A percentile compares a stretch with the other conserved stretches of the same genome.
Conservation (phyloP, 2,329 filamentous ascomycete genomes). For the Fusarium sp. region DNA sequence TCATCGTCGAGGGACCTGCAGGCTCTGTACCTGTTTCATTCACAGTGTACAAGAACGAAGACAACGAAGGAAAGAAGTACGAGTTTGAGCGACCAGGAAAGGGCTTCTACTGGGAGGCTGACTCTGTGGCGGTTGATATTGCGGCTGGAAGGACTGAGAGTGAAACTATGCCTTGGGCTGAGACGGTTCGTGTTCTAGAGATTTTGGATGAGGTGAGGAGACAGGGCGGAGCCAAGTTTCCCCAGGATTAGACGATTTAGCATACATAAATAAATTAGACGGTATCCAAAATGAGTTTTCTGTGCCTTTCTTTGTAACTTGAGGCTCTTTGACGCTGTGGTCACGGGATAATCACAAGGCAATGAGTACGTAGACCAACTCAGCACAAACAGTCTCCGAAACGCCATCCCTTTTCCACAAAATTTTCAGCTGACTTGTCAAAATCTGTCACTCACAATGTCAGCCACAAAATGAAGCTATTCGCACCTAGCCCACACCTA, state of each 20-base stretch:
- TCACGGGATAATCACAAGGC: not conserved
- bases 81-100: slow-evolving; percentile 51
- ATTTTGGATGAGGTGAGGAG: slow-evolving; percentile 60
- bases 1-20: slow-evolving; percentile 51
- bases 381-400: not conserved
- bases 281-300: not conserved
- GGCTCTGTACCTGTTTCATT: slow-evolving; percentile 51
- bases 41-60: slow-evolving; percentile 47
- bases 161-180: slow-evolving; percentile 57
- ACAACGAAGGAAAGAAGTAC: slow-evolving; percentile 45
- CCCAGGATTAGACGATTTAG: slow-evolving; percentile 36
- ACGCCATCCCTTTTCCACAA: not conserved
- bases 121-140: slow-evolving; percentile 56
- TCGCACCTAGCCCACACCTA: not conserved
- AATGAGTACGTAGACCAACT: not conserved
- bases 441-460: not conserved
- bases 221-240: slow-evolving; percentile 47
- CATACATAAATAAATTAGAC: not conserved
- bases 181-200: slow-evolving; percentile 59
- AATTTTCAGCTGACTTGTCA: not conserved
- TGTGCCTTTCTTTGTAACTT: not conserved
- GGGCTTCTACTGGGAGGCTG: slow-evolving; percentile 60
- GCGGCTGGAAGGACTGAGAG: slow-evolving; percentile 52
- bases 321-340: not conserved
- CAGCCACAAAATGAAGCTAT: not conserved